phyloP scores from a whole-genome alignment of 78 protist genomes.

The Cavenderia fasciculata region DNA sequence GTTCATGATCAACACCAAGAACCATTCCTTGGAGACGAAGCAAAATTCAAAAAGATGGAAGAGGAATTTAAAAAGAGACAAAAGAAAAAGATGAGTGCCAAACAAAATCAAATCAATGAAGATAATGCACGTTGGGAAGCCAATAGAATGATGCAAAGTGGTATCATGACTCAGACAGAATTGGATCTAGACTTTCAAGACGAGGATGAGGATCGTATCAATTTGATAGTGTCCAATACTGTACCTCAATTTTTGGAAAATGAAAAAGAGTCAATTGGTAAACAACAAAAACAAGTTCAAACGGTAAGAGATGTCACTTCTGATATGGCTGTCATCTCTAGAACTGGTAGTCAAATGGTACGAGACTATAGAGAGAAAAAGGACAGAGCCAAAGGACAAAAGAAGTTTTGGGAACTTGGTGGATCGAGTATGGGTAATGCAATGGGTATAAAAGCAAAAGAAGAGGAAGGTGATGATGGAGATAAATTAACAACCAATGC shows the following conservation, averaged over 20 bases:
- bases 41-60: constrained; percentile 75
- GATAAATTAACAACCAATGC: constrained; percentile 39
- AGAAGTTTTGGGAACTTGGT: constrained; percentile 82
- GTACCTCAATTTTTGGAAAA: constrained; percentile 97
- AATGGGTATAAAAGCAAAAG: constrained; percentile 80
- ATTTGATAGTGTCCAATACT: constrained; percentile 89
- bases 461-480: constrained; percentile 26
- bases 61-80: constrained; percentile 55
- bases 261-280: constrained; percentile 20
- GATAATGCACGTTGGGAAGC: constrained; percentile 89
- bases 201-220: constrained; percentile 71
- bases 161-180: constrained; percentile 72
- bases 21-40: constrained; percentile 78
- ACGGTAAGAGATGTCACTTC: constrained; percentile 94
- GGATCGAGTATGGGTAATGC: constrained; percentile 83
- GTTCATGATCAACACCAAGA: constrained; percentile 14
- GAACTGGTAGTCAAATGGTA: constrained; percentile 84
- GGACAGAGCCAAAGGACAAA: constrained; percentile 67
- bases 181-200: constrained; percentile 81
- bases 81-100: constrained; percentile 14
- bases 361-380: constrained; percentile 79
- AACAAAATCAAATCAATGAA: constrained; percentile 53
- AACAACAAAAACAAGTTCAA: constrained; percentile 84
- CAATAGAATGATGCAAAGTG: constrained; percentile 81
- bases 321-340: constrained; percentile 92